A percentile compares a stretch with the other conserved stretches of the same genome.
Conservation (phyloP, 1,284 basidiomycete genomes). For the Apiotrichum akiyoshidainum region DNA sequence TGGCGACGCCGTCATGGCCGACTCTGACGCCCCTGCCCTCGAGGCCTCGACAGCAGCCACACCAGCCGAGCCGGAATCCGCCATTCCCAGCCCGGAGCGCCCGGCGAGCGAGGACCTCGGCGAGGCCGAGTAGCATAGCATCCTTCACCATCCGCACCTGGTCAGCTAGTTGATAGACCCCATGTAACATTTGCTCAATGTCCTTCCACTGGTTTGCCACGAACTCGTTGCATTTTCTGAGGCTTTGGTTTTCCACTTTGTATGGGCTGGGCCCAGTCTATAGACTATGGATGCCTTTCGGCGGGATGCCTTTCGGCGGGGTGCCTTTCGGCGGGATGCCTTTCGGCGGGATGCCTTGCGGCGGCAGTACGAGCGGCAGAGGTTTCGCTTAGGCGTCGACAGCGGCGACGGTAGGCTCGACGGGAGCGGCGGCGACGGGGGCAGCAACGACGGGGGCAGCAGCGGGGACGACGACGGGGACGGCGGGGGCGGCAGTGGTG, state of each 20-base stretch:
- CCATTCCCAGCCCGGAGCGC: neutral
- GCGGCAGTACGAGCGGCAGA: neutral
- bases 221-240: too few species aligned
- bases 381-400: neutral
- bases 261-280: too few species aligned
- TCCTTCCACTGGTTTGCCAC: too few species aligned
- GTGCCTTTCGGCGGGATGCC: too few species aligned
- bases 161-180: too few species aligned
- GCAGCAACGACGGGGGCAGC: neutral
- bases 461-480: too few species aligned
- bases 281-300: too few species aligned
- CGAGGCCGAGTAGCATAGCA: conserved; percentile 7
- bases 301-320: too few species aligned
- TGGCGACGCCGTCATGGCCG: neutral
- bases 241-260: too few species aligned
- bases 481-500: conserved; percentile 12
- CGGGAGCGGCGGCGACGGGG: neutral
- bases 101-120: conserved; percentile 7
- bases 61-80: neutral
- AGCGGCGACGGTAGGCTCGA: neutral
- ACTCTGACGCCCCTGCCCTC: neutral
- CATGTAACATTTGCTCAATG: too few species aligned
- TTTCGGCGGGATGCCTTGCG: too few species aligned
- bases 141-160: too few species aligned
- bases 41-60: neutral